These are phyloP conservation scores for Coemansia furcata DNA, from an alignment of 192 early-diverging fungal genomes.

Conservation along the genomic window DNA sequence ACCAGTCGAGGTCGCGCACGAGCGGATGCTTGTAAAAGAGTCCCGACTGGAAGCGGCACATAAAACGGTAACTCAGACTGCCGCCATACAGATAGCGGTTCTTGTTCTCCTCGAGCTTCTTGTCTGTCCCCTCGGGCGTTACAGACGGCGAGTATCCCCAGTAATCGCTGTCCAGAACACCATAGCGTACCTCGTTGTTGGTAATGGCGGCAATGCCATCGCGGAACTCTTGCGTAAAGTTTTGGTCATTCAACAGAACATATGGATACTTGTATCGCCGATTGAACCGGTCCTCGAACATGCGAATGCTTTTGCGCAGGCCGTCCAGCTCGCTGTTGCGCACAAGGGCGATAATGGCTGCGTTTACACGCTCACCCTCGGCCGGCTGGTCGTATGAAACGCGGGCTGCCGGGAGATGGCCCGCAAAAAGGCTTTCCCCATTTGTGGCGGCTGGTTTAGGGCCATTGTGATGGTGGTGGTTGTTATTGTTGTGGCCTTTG, in stretches of 20 bases:
- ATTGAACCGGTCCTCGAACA: conserved; percentile 73
- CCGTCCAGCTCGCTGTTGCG: conserved; percentile 67
- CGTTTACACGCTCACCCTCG: conserved; percentile 50
- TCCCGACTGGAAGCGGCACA: conserved; percentile 71
- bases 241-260: conserved; percentile 74
- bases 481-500: conserved; percentile 1
- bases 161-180: conserved; percentile 27
- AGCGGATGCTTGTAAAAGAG: conserved; percentile 65
- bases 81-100: conserved; percentile 63
- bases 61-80: conserved; percentile 68
- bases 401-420: conserved; percentile 19
- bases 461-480: neutral
- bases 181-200: conserved; percentile 48
- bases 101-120: conserved; percentile 47
- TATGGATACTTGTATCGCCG: conserved; percentile 71
- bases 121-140: conserved; percentile 32
- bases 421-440: conserved; percentile 4
- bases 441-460: neutral
- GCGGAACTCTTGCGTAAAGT: conserved; percentile 70
- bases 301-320: conserved; percentile 57
- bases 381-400: conserved; percentile 42
- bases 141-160: conserved; percentile 51
- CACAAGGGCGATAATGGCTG: conserved; percentile 63
- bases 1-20: conserved; percentile 61
- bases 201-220: conserved; percentile 44